phyloP scores from a whole-genome alignment of 2,329 filamentous ascomycete species.

The Penicillium sp. region DNA sequence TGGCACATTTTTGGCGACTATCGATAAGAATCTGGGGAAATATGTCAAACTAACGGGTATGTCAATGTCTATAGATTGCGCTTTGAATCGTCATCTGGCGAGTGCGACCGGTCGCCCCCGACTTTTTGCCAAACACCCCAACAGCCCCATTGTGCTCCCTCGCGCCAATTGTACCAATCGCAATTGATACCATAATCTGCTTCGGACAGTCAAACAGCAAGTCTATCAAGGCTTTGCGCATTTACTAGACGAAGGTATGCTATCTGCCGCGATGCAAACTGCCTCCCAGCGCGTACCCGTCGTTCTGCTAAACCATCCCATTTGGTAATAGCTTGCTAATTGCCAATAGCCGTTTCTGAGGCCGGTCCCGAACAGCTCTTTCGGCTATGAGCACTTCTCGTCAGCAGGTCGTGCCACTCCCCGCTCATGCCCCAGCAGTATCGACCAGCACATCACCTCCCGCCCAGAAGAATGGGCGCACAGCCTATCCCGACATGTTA shows the following conservation, averaged over 20 bases:
- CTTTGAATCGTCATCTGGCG: conserved; percentile 21
- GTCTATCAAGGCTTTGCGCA: conserved; percentile 21
- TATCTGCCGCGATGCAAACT: conserved; percentile 63
- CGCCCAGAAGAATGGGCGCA: conserved; percentile 32
- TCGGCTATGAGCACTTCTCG: conserved; percentile 47
- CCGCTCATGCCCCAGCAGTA: conserved; percentile 44
- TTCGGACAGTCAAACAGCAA: conserved; percentile 22
- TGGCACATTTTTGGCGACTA: conserved; percentile 19
- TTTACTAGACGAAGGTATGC: conserved; percentile 51
- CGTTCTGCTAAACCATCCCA: conserved; percentile 16
- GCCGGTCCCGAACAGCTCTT: conserved; percentile 33
- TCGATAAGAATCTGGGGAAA: conserved; percentile 17
- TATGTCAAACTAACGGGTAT: conserved; percentile 10
- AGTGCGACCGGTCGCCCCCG: conserved; percentile 26
- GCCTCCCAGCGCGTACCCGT: conserved; percentile 54
- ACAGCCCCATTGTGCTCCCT: conserved; percentile 22
- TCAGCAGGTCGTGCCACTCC: conserved; percentile 43
- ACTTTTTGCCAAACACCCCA: conserved; percentile 16
- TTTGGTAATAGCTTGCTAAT: conserved; percentile 38
- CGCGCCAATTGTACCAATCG: conserved; percentile 22
- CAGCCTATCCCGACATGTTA: conserved; percentile 51
- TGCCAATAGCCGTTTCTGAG: conserved; percentile 31
- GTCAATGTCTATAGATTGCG: conserved; percentile 18
- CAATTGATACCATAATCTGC: conserved; percentile 24
- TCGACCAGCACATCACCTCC: conserved; percentile 33